Conservation (phyloP, 495 filamentous ascomycete genomes). For the Penicillium herquei region DNA sequence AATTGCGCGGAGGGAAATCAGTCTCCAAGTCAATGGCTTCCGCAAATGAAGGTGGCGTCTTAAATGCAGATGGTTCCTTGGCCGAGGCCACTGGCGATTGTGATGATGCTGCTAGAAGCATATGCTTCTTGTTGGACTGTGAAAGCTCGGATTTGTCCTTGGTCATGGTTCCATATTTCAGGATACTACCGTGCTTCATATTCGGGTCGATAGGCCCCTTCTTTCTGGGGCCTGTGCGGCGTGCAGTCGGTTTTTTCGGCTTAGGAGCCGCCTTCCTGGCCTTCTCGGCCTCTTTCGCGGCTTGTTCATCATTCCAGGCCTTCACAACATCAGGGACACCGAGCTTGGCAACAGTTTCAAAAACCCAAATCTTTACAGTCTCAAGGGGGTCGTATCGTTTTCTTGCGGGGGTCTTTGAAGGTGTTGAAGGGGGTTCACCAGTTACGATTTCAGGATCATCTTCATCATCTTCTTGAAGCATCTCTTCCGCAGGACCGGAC, state of each 20-base stretch:
- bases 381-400: conserved; percentile 66
- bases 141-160: conserved; percentile 38
- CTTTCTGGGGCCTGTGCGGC: conserved; percentile 36
- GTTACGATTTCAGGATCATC: conserved; percentile 44
- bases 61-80: conserved; percentile 9
- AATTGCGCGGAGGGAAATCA: conserved; percentile 21
- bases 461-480: conserved; percentile 38
- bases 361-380: conserved; percentile 70
- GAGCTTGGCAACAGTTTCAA: conserved; percentile 65
- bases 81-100: not conserved
- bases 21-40: conserved; percentile 9
- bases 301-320: conserved; percentile 68
- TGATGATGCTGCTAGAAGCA: conserved; percentile 33
- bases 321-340: conserved; percentile 72
- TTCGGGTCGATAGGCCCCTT: conserved; percentile 43
- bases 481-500: conserved; percentile 33
- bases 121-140: conserved; percentile 29
- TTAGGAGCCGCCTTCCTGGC: conserved; percentile 21
- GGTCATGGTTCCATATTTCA: conserved; percentile 47
- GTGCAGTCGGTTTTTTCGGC: conserved; percentile 25
- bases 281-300: conserved; percentile 22
- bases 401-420: conserved; percentile 45
- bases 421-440: conserved; percentile 21
- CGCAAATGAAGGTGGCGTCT: conserved; percentile 6
- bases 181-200: conserved; percentile 46